Conservation (phyloP, 352 stramenopile genomes). For the Blastocystis sp. region DNA sequence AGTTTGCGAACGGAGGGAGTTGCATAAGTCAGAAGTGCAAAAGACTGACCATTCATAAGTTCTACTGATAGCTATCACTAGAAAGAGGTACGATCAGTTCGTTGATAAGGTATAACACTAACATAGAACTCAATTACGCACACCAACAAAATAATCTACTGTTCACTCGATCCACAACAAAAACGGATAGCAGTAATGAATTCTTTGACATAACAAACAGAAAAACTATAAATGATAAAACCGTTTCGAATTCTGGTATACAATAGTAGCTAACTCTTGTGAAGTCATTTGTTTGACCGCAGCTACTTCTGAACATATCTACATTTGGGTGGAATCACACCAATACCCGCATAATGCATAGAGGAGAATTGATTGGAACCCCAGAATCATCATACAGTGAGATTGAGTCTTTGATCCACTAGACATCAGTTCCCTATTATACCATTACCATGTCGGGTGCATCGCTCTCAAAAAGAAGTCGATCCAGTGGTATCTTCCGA, state of each 20-base stretch:
- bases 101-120: no score
- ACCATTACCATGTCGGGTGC: neutral
- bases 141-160: neutral
- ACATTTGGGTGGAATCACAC: neutral
- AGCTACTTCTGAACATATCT: neutral
- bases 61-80: no score
- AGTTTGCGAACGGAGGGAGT: no score
- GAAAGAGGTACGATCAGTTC: no score
- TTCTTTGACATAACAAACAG: neutral
- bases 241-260: neutral
- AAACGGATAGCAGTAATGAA: neutral
- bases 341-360: neutral
- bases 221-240: neutral
- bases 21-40: no score
- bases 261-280: neutral
- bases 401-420: neutral
- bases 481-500: neutral
- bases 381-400: neutral
- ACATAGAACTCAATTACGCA: neutral
- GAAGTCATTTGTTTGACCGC: neutral
- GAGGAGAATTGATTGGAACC: neutral
- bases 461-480: slow-evolving; percentile 3
- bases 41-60: no score
- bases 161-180: neutral
- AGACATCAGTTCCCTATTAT: neutral